Conservation (phyloP, 2,329 filamentous ascomycete genomes). For the Verticillium zaregamsianum region DNA sequence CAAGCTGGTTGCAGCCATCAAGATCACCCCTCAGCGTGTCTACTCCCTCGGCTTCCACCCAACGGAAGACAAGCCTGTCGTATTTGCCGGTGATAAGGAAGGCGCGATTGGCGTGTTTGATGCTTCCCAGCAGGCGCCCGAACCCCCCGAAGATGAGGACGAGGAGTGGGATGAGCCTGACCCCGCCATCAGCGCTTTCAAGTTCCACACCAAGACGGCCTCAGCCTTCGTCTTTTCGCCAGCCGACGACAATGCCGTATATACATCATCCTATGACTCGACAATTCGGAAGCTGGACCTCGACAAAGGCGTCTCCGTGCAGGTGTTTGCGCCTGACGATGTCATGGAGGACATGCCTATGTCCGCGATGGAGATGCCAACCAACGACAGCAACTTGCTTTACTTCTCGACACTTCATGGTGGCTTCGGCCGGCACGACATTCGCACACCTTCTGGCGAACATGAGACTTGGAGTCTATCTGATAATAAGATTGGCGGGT, state of each 20-base stretch:
- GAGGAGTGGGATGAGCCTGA: conserved; percentile 64
- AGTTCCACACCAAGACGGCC: conserved; percentile 86
- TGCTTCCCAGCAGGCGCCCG: conserved; percentile 63
- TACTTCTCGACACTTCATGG: conserved; percentile 88
- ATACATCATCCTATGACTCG: conserved; percentile 87
- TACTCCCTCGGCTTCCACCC: conserved; percentile 90
- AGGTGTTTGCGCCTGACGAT: conserved; percentile 74
- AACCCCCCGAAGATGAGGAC: conserved; percentile 57
- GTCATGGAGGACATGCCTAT: conserved; percentile 70
- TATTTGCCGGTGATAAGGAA: conserved; percentile 93
- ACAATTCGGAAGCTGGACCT: conserved; percentile 86
- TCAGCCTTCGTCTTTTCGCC: conserved; percentile 76
- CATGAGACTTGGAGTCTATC: conserved; percentile 70
- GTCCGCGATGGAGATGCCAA: conserved; percentile 76
- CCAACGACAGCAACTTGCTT: conserved; percentile 65
- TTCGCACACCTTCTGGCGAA: conserved; percentile 49
- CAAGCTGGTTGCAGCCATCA: conserved; percentile 60
- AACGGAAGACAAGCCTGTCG: conserved; percentile 74
- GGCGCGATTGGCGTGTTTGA: conserved; percentile 90
- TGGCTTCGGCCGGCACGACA: conserved; percentile 74
- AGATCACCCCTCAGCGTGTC: conserved; percentile 81
- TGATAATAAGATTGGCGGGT: conserved; percentile 95
- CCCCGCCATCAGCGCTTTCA: conserved; percentile 83
- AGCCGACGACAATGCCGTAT: conserved; percentile 69
- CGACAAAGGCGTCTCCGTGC: conserved; percentile 70